Base-by-base conservation (phyloP, 768 basidiomycete species). In the Boletus edulis region DNA sequence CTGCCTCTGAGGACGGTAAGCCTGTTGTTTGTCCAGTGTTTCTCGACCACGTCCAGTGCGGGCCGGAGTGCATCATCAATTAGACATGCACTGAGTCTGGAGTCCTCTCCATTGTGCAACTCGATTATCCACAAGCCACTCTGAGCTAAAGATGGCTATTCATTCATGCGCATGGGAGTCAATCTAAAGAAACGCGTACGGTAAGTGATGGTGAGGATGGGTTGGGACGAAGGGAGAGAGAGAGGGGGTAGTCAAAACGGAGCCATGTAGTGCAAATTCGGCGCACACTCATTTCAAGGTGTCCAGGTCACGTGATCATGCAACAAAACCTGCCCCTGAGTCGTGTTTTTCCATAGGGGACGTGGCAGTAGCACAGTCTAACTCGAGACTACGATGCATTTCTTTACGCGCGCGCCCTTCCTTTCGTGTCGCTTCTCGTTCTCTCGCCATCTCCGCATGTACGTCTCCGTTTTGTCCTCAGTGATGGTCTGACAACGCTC, bases 81-180 rank as follows among this genome's bases (percentile, higher is more conserved):
- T 49, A 94, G 71, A 7, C 68, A 68, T 24, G 76, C 70, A 0
- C 85, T 86, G 44, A 94, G 69, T 20, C 90, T 82, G 59, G 78
- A 89, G 68, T 94, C 91, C 38, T 76, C 75, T 14, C 86, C 89
- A 66, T 91, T 88, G 63, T 89, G 89, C 50, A 94, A 70, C 66
- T 94, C 91, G 54, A 93, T 81, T 47, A 89, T 75, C 91, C 90
- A 94, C 38, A 87, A 58, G 3, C 75, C 73, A 4, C 79, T 67
- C 86, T 90, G 60, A 32, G 53, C 57, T 55, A 38, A 57, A 2
- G 9, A 9, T 4, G 18, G 8, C 8, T 29, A 29, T 29, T 44
- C 22, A 50, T 17, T 57, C 9, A 22, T 18, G n/a, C 34, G 34
- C 11, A 58, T 35, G 32, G 2, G 38, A 27, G 44, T 20, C 18